Base-by-base conservation (phyloP, 1,139 yeast genomes). In the Suhomyces bolitotheri region DNA sequence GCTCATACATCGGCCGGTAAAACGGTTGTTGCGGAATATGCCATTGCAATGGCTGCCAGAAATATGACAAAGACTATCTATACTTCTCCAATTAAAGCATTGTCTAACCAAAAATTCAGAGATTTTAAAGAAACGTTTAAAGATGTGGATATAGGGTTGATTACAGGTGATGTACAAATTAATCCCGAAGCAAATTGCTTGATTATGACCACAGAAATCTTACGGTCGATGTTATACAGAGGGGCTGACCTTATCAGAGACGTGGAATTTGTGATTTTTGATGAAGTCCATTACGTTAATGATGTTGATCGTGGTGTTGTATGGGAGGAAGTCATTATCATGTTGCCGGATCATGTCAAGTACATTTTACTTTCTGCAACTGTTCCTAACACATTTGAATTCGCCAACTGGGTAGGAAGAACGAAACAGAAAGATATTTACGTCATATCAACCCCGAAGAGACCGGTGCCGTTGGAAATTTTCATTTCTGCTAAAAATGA, bases 281-380 rank as follows among this genome's bases (percentile, higher is more conserved):
- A 92, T 63, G 99, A 92, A 60, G 97, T 92, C 3, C 99, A 92
- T 62, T 92, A 92, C 56, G 96, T 92, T 53, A 89, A 92, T 54
- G 99, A 92, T 64, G 85, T 87, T 40, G 96, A 89, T 53, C 78
- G 99, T 59, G 99, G 99, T 55, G 98, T 92, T 22, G 99, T 92
- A 5, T 92, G 99, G 99, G 99, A 92, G 63, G 99, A 92, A 60
- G 96, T 94, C 7, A 92, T 92, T 43, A 92, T 92, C 47, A 81
- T 92, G 88, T 70, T 92, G 29, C 99, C 99, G 1, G 97, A 90
- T 46, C 95, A 90, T 60, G 95, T 92, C 35, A 89, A 87, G 50
- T 85, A 85, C 53, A 88, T 90, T 41, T 68, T 90, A 36, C 65
- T 90, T 27, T 89, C 97, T 4, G 98, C 98, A 2, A 92, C 99